Evolutionary conservation across 768 basidiomycete species (phyloP), one percentile per base, ranked within the genome.

Genomic region (Pluteus cervinus): DNA sequence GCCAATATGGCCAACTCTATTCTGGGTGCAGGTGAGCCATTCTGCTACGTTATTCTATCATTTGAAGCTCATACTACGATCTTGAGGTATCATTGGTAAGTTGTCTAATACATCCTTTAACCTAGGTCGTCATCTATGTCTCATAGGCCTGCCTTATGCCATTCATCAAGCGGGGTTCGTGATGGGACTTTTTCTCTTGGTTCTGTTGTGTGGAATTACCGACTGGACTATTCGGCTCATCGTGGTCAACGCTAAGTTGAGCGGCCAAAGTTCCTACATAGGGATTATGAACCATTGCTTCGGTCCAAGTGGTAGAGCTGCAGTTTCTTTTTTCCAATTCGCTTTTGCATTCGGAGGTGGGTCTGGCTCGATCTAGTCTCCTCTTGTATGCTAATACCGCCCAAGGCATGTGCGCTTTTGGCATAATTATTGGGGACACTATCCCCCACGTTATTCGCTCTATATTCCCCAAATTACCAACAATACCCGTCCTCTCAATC

Each of bases 211-310:
- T 36, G 71, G 59, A 14, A 74, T 96, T 26, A 97, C 96, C n/a
- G 87, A 89, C 59, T 96, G 93, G 93, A 99, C 96, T 3, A 96
- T 99, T 39, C 81, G 92, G 12, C 77, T 99, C 21, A 94, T 99
- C 37, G 88, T 98, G 28, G 56, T 90, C 50, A 97, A 97, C 54
- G 94, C 92, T 22, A 99, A 99, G 66, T 68, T 99, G 40, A 92
- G 90, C 49, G 94, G 96, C 1, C 70, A 86, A 33, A 81, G 79
- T 47, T 89, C 89, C 2, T 97, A 97, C 53, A 92, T 93, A 41
- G 91, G 85, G 48, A 85, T 96, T 38, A 94, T 97, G 92, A 69
- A 86, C 54, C 83, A 79, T 35, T 93, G 88, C 59, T 99, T 93
- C 58, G 96, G 96, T 5, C 58, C 76, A 9, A 82, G 80, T 37